phyloP scores from a whole-genome alignment of 805 yeast genomes.

The Cyberlindnera mrakii region DNA sequence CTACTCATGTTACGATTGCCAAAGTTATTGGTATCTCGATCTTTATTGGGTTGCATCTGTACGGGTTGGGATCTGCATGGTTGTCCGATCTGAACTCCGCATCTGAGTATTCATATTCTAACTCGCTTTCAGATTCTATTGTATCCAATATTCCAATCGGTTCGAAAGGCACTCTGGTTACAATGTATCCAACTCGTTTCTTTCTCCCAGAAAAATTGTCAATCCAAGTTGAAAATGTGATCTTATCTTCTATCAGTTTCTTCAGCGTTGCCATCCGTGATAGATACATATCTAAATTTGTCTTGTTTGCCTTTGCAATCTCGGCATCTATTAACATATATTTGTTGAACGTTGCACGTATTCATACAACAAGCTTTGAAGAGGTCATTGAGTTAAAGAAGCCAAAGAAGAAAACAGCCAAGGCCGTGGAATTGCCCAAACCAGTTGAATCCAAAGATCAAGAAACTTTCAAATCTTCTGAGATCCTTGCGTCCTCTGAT shows the following conservation, averaged over 20 bases:
- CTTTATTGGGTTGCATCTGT: conserved; percentile 58
- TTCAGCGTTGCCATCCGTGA: conserved; percentile 72
- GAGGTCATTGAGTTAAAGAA: conserved; percentile 24
- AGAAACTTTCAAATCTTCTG: conserved; percentile 18
- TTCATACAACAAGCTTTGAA: conserved; percentile 39
- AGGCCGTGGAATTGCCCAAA: conserved; percentile 27
- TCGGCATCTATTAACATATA: conserved; percentile 80
- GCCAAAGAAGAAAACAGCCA: conserved; percentile 18
- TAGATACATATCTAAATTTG: conserved; percentile 69
- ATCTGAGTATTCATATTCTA: conserved; percentile 14
- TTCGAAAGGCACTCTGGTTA: conserved; percentile 44
- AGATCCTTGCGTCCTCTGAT: conserved; percentile 27
- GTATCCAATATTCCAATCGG: conserved; percentile 31
- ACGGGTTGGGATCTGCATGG: conserved; percentile 70
- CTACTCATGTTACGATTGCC: conserved; percentile 43
- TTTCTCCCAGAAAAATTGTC: conserved; percentile 53
- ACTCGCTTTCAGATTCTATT: conserved; percentile 21
- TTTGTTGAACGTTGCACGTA: conserved; percentile 78
- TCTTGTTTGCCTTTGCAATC: conserved; percentile 64
- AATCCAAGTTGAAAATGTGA: conserved; percentile 56
- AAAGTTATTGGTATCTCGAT: conserved; percentile 55
- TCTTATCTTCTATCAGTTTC: conserved; percentile 44
- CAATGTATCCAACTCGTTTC: conserved; percentile 49
- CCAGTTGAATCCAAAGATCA: conserved; percentile 9
- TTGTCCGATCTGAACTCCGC: conserved; percentile 41